These are phyloP conservation scores for Blastomyces parvus DNA, from an alignment of 2,329 filamentous ascomycete genomes.

Conservation along the genomic window DNA sequence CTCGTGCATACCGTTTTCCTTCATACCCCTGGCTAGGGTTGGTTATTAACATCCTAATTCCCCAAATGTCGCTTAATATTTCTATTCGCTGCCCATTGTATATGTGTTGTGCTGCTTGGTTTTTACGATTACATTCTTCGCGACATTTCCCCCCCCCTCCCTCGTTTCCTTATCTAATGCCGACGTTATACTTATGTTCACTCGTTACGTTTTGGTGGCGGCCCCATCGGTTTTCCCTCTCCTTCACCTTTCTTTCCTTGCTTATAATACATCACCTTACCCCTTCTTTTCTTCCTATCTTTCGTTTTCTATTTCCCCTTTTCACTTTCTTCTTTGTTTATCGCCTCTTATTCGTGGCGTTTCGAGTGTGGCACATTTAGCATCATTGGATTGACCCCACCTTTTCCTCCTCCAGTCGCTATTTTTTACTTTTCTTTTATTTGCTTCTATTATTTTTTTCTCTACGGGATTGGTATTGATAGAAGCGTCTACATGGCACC, in stretches of 20 bases:
- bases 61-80: constrained; percentile 1
- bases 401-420: neutral
- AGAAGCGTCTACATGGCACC: neutral
- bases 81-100: neutral
- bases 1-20: neutral
- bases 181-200: neutral
- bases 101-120: neutral
- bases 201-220: neutral
- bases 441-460: neutral
- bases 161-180: neutral
- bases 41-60: neutral
- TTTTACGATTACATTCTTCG: neutral
- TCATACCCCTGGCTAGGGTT: neutral
- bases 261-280: too few species aligned
- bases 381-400: neutral
- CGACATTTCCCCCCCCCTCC: neutral
- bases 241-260: neutral
- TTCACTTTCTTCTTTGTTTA: neutral
- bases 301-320: neutral
- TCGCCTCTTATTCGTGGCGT: neutral
- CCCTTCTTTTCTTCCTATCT: neutral
- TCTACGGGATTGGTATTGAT: neutral
- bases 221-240: neutral
- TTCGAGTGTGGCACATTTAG: neutral
- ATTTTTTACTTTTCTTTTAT: neutral